phyloP scores from a whole-genome alignment of 306 rosid genomes.

The Morella rubra region DNA sequence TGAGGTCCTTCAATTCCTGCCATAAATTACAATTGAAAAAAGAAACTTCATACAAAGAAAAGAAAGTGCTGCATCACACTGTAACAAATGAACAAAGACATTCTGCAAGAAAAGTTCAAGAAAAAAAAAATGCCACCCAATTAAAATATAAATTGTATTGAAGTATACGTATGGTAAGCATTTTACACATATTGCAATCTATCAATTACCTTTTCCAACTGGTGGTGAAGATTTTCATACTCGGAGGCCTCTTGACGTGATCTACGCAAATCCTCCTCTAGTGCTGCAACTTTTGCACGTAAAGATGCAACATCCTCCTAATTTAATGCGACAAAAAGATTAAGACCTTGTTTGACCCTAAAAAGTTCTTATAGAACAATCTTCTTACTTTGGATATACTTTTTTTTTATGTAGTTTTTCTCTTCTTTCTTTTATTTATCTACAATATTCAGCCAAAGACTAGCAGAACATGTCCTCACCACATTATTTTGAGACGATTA shows the following conservation, averaged over 20 bases:
- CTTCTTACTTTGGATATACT: too few species aligned
- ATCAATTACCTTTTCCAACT: constrained; percentile 69
- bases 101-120: background rate
- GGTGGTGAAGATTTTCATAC: constrained; percentile 50
- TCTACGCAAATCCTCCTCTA: constrained; percentile 86
- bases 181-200: background rate
- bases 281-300: constrained; percentile 57
- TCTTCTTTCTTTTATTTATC: background rate
- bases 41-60: constrained; percentile 24
- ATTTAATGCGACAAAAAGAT: constrained; percentile 30
- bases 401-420: constrained; percentile 12
- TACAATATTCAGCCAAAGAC: constrained; percentile 14
- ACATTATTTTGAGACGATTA: constrained; percentile 17
- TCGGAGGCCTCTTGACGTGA: constrained; percentile 68
- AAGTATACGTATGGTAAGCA: constrained; percentile 1
- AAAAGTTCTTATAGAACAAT: constrained; percentile 1
- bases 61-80: constrained; percentile 13
- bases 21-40: constrained; percentile 33
- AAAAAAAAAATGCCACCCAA: background rate
- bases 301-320: constrained; percentile 79
- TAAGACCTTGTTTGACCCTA: constrained; percentile 8
- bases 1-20: constrained; percentile 85
- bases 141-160: constrained; percentile 4
- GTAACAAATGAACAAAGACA: constrained; percentile 3
- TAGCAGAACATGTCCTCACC: constrained; percentile 11